Evolutionary conservation across 2,329 filamentous ascomycete species (phyloP).

Genomic region (Alternaria postmessia): DNA sequence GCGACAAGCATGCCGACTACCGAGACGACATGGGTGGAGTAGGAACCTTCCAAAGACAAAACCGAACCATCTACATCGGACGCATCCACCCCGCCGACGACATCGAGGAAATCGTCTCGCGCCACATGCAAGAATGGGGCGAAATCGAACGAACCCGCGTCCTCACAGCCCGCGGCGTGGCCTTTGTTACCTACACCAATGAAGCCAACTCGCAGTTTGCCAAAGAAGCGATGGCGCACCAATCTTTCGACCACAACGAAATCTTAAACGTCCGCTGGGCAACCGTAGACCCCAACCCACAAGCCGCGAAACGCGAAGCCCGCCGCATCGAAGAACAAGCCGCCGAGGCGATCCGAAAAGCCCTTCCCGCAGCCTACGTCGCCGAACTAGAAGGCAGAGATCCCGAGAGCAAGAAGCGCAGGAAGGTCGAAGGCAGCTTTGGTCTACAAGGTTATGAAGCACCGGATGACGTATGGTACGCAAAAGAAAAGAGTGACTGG

Average conservation of each 20-base stretch:
- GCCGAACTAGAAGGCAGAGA: constrained; percentile 93
- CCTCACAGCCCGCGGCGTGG: constrained; percentile 87
- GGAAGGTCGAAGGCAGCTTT: constrained; percentile 86
- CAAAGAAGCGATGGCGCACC: constrained; percentile 93
- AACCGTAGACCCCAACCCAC: constrained; percentile 93
- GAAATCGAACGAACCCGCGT: constrained; percentile 88
- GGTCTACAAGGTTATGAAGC: constrained; percentile 92
- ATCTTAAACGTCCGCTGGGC: constrained; percentile 97
- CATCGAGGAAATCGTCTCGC: constrained; percentile 92
- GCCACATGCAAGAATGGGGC: constrained; percentile 97
- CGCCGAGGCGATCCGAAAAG: constrained; percentile 87
- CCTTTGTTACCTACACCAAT: constrained; percentile 93
- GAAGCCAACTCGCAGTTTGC: constrained; percentile 62
- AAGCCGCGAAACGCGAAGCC: constrained; percentile 91
- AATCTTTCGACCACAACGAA: constrained; percentile 88
- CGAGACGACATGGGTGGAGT: constrained; percentile 98
- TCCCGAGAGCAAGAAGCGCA: constrained; percentile 83
- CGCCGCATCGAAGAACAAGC: constrained; percentile 92
- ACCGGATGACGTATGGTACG: constrained; percentile 92
- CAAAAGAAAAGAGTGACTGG: constrained; percentile 73
- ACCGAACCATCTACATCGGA: constrained; percentile 91
- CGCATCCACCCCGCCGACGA: constrained; percentile 95
- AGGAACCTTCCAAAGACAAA: constrained; percentile 91
- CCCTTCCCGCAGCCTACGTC: constrained; percentile 87
- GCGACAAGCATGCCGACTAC: constrained; percentile 93